phyloP scores from a whole-genome alignment of 495 filamentous ascomycete species.

The Hypomontagnella monticulosa region DNA sequence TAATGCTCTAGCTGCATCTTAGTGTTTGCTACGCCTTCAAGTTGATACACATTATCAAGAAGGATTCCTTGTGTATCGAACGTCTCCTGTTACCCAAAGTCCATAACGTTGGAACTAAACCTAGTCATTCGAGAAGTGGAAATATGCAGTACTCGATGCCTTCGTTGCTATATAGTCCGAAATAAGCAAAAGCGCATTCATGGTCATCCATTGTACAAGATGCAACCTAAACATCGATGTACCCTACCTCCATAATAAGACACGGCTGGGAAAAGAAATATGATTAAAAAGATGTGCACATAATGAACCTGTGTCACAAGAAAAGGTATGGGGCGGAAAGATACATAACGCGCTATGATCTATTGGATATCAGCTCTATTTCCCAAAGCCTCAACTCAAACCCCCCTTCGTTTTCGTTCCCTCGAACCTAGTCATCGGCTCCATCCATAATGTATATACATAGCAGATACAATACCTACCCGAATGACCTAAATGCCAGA shows the following conservation, averaged over 20 bases:
- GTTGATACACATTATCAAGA: not conserved
- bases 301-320: too few relatives aligned
- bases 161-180: not conserved
- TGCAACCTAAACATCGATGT: too few relatives aligned
- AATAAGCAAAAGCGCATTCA: not conserved
- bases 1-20: not conserved
- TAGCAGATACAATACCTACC: slow-evolving; percentile 3
- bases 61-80: not conserved
- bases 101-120: too few relatives aligned
- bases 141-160: too few relatives aligned
- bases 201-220: too few relatives aligned
- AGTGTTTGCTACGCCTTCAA: slow-evolving; percentile 17
- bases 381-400: slow-evolving; percentile 18
- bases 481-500: slow-evolving; percentile 19
- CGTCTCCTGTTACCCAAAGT: too few relatives aligned
- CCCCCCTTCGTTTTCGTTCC: slow-evolving; percentile 18
- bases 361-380: slow-evolving; percentile 22
- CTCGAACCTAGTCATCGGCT: slow-evolving; percentile 40
- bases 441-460: slow-evolving; percentile 11
- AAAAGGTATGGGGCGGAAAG: not conserved
- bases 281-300: too few relatives aligned
- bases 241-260: too few relatives aligned
- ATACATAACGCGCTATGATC: not conserved
- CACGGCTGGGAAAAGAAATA: too few relatives aligned
- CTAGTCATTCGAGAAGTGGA: too few relatives aligned